phyloP scores from a whole-genome alignment of 2,329 filamentous ascomycete species.

The Alternaria ethzedia region DNA sequence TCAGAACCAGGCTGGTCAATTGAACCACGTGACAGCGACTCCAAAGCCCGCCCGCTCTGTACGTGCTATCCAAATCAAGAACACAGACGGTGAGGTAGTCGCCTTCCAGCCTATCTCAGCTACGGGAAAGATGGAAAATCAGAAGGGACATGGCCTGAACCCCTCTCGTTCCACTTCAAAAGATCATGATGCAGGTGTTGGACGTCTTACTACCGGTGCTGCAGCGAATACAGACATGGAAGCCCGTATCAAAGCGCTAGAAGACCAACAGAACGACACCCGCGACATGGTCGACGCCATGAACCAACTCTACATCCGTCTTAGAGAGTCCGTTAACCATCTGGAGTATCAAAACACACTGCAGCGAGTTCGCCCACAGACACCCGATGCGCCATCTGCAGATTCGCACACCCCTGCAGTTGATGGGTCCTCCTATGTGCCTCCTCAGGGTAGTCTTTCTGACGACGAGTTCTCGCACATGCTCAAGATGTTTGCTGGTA shows the following conservation, averaged over 20 bases:
- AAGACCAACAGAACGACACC: background rate
- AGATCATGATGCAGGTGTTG: background rate
- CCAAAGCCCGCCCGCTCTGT: rapidly evolving
- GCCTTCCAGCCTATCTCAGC: no score
- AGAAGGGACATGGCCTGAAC: no score
- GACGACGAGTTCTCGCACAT: background rate
- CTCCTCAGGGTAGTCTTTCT: background rate
- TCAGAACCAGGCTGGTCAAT: background rate
- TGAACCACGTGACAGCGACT: background rate
- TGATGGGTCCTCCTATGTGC: background rate
- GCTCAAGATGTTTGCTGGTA: background rate
- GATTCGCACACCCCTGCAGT: background rate
- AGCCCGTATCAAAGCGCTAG: background rate
- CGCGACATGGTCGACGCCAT: background rate
- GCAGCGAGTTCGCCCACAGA: background rate
- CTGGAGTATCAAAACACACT: background rate
- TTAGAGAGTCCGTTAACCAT: background rate
- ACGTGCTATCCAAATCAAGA: background rate
- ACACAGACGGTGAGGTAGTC: background rate
- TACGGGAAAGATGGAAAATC: no score
- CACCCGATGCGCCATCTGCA: background rate
- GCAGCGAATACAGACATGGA: background rate
- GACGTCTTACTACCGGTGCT: background rate
- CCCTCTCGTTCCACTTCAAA: background rate
- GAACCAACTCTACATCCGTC: background rate